Conservation (phyloP, 192 early-diverging fungal genomes). For the Coemansia reversa region DNA sequence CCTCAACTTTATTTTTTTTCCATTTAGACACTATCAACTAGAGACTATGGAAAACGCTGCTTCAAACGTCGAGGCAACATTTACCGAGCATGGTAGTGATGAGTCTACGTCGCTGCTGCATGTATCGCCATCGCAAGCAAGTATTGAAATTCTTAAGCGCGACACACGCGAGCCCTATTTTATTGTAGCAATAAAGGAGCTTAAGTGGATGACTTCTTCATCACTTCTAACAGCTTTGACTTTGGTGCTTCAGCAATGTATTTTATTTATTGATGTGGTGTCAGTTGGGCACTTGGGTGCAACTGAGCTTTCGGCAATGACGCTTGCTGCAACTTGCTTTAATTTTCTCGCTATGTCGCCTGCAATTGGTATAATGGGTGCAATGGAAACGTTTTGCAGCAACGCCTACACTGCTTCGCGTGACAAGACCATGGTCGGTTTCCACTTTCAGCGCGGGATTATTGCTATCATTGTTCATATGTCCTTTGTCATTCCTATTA, state of each 20-base stretch:
- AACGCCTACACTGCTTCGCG: constrained; percentile 65
- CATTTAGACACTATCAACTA: too few species aligned
- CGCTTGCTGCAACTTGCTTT: constrained; percentile 58
- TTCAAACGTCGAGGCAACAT: too few species aligned
- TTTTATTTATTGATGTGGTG: constrained; percentile 64
- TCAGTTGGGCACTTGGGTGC: constrained; percentile 62
- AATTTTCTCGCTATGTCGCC: constrained; percentile 57
- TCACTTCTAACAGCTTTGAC: constrained; percentile 58
- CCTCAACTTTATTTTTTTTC: too few species aligned
- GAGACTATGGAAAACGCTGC: too few species aligned
- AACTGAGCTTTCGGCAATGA: constrained; percentile 64
- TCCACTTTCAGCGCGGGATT: constrained; percentile 35
- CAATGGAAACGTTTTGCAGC: too few species aligned
- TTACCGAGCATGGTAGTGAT: too few species aligned
- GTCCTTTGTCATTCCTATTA: constrained; percentile 8
- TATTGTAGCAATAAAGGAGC: constrained; percentile 26
- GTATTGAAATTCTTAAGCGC: too few species aligned
- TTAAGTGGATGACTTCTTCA: constrained; percentile 31
- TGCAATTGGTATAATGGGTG: constrained; percentile 56
- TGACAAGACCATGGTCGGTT: constrained; percentile 35
- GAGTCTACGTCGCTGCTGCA: too few species aligned
- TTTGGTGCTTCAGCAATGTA: constrained; percentile 63
- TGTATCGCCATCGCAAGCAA: too few species aligned
- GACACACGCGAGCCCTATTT: constrained; percentile 17
- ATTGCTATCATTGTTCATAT: constrained; percentile 13